Base-by-base conservation (phyloP, 257 asterid species). In the Buddleja alternifolia region DNA sequence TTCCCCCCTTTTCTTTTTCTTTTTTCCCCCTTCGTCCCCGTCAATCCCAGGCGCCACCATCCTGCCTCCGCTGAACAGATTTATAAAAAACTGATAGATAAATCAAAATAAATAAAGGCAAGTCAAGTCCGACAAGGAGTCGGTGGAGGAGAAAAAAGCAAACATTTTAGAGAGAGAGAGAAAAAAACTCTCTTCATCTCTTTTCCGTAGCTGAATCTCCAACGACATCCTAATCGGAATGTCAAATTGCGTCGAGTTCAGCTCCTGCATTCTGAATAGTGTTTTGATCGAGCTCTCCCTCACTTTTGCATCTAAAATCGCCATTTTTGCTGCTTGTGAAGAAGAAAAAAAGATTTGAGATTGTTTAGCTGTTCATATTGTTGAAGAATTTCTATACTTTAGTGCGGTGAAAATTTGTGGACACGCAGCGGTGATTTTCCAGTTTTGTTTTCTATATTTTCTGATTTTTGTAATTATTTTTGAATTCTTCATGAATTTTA, bases 91-190 rank as follows among this genome's bases (percentile, higher is more conserved):
- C 82, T 32, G 82, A 71, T 75, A 60, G 74, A 81, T 82, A 74
- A 81, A 78, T 75, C 88, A 81, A 73, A 84, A 79, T 75, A 79
- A 79, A 84, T 82, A 66, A 82, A 82, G 36, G 72, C 79, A 67
- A 67, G 80, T 82, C 74, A 77, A 81, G 88, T 85, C 87, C 87
- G 84, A 81, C 85, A 66, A 47, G n/a, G n/a, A n/a, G n/a, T n/a
- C n/a, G n/a, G n/a, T n/a, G n/a, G n/a, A n/a, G n/a, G n/a, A 60
- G 77, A 55, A 60, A 66, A 58, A 72, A 12, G 67, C 21, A 8
- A 48, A 59, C 42, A 72, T 55, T 73, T 42, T 51, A 69, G 19
- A 45, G 36, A 50, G 57, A 24, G 32, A 34, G 46, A 41, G n/a
- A 44, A 51, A 36, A 20, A 40, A 51, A 16, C 76, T 59, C 63